These are phyloP conservation scores for Hymenotorrendiella dingleyae DNA, from an alignment of 2,329 filamentous ascomycete genomes.

Conservation along the genomic window DNA sequence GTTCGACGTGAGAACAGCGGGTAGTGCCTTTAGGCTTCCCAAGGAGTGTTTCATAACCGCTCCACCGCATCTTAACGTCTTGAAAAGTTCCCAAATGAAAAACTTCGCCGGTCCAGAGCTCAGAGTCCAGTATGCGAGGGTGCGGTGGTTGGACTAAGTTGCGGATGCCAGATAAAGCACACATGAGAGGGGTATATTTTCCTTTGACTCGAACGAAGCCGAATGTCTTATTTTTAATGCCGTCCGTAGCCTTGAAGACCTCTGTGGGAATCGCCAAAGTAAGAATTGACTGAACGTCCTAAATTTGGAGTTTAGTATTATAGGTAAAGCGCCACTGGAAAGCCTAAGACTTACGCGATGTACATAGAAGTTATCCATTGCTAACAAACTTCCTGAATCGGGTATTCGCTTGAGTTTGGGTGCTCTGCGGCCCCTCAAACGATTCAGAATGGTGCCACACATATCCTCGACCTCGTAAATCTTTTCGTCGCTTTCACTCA, in stretches of 20 bases:
- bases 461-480: not conserved
- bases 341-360: no score
- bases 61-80: not conserved
- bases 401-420: not conserved
- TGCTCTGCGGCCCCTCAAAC: not conserved
- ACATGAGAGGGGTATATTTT: not conserved
- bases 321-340: no score
- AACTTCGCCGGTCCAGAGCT: not conserved
- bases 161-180: not conserved
- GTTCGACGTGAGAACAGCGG: not conserved
- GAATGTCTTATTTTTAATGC: slow-evolving; percentile 1
- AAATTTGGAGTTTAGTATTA: no score
- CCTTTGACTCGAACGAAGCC: not conserved
- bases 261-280: not conserved
- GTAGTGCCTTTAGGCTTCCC: not conserved
- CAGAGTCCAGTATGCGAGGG: not conserved
- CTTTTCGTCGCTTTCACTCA: not conserved
- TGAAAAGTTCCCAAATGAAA: not conserved
- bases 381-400: not conserved
- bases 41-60: not conserved
- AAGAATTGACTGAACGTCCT: not conserved
- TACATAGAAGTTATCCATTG: not conserved
- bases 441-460: not conserved
- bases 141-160: not conserved
- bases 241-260: not conserved